A percentile compares a stretch with the other conserved stretches of the same genome.
These are phyloP conservation scores for Neotropicomus parvogracilis DNA, from an alignment of 1,284 basidiomycete genomes.

Conservation along the genomic window DNA sequence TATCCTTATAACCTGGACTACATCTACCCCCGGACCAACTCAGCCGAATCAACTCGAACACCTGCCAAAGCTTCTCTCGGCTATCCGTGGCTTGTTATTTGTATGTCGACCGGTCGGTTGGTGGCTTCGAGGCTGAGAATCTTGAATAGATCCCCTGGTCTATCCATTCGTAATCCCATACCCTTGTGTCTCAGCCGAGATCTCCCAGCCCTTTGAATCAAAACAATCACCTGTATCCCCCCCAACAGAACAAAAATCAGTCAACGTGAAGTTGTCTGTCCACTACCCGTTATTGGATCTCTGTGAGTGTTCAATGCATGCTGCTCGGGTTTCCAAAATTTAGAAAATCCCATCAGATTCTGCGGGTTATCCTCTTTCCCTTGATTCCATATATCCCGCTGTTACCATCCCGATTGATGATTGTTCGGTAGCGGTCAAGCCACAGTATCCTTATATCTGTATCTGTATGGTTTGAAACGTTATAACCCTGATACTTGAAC, in stretches of 20 bases:
- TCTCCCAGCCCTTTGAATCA: conserved; percentile 4
- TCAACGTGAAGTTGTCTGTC: conserved; percentile 13
- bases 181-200: conserved; percentile 9
- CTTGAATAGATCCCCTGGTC: conserved; percentile 19
- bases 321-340: neutral
- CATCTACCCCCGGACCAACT: conserved; percentile 18
- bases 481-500: neutral
- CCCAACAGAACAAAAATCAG: neutral
- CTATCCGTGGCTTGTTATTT: conserved; percentile 28
- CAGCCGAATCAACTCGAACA: neutral
- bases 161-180: conserved; percentile 27
- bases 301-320: conserved; percentile 17
- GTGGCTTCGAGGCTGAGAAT: neutral
- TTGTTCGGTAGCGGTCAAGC: neutral
- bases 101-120: conserved; percentile 14
- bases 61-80: neutral
- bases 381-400: conserved; percentile 27
- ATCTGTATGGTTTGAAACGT: conserved; percentile 18
- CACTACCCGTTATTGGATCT: conserved; percentile 23
- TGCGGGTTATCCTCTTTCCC: conserved; percentile 28
- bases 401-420: conserved; percentile 6
- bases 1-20: conserved; percentile 24
- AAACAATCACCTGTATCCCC: neutral
- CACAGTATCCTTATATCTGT: conserved; percentile 20
- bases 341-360: conserved; percentile 17